Conservation (phyloP, 1,284 basidiomycete species). For the Anthracocystis panici-leucophaei region DNA sequence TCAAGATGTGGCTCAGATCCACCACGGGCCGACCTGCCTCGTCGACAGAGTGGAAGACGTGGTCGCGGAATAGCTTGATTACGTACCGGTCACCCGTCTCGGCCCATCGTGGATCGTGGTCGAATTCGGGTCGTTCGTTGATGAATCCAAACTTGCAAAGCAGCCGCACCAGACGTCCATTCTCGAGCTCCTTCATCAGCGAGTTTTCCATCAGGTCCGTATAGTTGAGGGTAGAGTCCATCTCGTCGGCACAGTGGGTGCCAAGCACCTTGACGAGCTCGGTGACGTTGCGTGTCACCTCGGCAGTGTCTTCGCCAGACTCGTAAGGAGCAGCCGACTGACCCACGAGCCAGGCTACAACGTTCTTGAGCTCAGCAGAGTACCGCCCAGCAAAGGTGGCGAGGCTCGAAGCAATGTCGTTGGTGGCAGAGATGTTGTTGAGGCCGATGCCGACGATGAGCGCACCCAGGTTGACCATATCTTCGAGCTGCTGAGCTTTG, state of each 20-base stretch:
- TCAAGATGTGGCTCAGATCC: conserved; percentile 73
- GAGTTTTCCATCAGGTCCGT: conserved; percentile 86
- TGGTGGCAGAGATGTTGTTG: conserved; percentile 75
- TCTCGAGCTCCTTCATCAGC: conserved; percentile 92
- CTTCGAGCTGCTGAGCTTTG: conserved; percentile 77
- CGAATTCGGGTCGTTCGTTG: conserved; percentile 98
- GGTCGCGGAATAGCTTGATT: conserved; percentile 97
- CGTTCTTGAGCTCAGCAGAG: conserved; percentile 82
- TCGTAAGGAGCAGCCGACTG: conserved; percentile 24
- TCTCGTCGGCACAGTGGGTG: conserved; percentile 80
- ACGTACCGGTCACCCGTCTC: conserved; percentile 98
- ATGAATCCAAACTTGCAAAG: conserved; percentile 97
- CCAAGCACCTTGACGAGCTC: conserved; percentile 85
- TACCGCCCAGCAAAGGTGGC: conserved; percentile 83
- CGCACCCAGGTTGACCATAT: conserved; percentile 86
- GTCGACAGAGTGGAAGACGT: conserved; percentile 97
- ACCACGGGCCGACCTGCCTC: conserved; percentile 89
- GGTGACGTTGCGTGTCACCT: conserved; percentile 76
- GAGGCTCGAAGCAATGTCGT: conserved; percentile 80
- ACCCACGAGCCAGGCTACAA: conserved; percentile 82
- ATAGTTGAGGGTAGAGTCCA: conserved; percentile 83
- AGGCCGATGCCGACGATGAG: conserved; percentile 86
- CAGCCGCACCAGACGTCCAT: conserved; percentile 90
- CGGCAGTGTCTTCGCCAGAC: conserved; percentile 16
- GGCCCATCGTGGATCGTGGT: conserved; percentile 93